A percentile compares a stretch with the other conserved stretches of the same genome.
phyloP scores from a whole-genome alignment of 371 early-diverging fungal species.

The Globomyces sp. region DNA sequence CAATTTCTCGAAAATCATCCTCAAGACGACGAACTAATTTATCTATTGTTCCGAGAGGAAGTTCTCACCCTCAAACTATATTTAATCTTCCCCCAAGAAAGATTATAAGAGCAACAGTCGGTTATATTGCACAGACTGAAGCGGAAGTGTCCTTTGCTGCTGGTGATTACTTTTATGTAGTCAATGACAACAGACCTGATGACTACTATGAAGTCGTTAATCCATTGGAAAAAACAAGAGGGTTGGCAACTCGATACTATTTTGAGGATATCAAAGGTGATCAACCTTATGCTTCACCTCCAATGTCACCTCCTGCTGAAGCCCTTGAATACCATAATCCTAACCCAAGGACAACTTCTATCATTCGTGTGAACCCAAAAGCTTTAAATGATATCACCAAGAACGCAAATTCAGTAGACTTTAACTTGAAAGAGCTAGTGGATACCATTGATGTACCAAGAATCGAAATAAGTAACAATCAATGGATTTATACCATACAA shows the following conservation, averaged over 20 bases:
- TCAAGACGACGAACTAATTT: background rate
- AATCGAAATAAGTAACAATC: constrained; percentile 9
- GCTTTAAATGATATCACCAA: constrained; percentile 23
- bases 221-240: constrained; percentile 71
- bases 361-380: constrained; percentile 26
- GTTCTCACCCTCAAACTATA: constrained; percentile 29
- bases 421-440: too few species aligned
- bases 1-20: background rate
- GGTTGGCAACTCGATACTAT: constrained; percentile 73
- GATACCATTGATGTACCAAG: too few species aligned
- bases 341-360: background rate
- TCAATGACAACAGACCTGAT: constrained; percentile 67
- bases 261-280: constrained; percentile 70
- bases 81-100: constrained; percentile 68
- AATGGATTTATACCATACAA: constrained; percentile 69
- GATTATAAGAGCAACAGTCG: constrained; percentile 77
- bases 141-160: constrained; percentile 75
- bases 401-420: too few species aligned
- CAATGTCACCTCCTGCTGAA: background rate
- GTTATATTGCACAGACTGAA: constrained; percentile 62
- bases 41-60: constrained; percentile 11
- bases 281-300: background rate
- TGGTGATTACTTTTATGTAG: constrained; percentile 91
- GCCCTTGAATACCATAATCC: background rate
- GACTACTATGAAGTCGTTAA: constrained; percentile 84